phyloP scores from a whole-genome alignment of 2,329 filamentous ascomycete genomes.

The Huntiella omanensis region DNA sequence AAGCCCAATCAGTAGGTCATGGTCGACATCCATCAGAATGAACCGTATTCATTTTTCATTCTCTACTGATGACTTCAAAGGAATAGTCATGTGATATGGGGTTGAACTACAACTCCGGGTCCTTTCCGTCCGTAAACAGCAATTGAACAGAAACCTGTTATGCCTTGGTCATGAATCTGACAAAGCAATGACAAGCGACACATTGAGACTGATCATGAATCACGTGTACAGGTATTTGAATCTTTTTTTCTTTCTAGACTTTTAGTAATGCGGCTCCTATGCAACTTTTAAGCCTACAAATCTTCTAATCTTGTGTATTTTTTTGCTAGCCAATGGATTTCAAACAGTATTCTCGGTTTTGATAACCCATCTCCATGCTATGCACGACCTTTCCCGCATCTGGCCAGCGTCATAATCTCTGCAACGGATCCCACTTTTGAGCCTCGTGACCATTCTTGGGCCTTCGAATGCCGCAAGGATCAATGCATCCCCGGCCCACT shows the following conservation, averaged over 20 bases:
- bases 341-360: not conserved
- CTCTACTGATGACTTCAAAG: not conserved
- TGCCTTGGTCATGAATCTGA: no score
- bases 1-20: no score
- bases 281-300: not conserved
- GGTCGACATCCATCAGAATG: no score
- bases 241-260: not conserved
- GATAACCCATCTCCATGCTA: not conserved
- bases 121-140: no score
- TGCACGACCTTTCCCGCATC: not conserved
- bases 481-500: not conserved
- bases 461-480: conserved; percentile 3
- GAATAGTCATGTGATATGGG: no score
- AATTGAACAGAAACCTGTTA: no score
- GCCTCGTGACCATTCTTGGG: conserved; percentile 7
- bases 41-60: not conserved
- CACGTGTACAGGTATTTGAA: no score
- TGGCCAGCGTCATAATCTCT: no score
- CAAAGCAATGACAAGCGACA: no score
- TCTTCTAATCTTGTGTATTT: not conserved
- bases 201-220: no score
- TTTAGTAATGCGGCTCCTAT: not conserved
- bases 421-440: conserved; percentile 4
- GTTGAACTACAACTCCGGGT: no score
- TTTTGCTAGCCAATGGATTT: not conserved